Evolutionary conservation across 768 basidiomycete species (phyloP), one percentile per base, ranked within the genome.

Genomic region (Collybiopsis confluens): DNA sequence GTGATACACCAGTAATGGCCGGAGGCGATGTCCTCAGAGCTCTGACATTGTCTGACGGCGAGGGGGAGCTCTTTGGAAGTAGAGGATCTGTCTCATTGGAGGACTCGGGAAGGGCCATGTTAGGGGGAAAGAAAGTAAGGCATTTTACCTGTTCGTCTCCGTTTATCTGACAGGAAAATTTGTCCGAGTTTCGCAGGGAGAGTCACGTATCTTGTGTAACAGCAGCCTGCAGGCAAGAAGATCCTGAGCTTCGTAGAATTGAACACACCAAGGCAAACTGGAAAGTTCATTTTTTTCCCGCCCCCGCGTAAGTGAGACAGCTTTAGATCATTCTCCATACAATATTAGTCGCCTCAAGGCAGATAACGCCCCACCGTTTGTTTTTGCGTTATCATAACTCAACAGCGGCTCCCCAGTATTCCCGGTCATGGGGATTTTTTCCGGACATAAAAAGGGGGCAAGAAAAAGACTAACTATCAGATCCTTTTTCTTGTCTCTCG

Each of bases 261-360:
- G 37, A 23, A 36, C 30, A 35, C 23, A 48, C 37, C 47, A 20
- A 48, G 47, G 47, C 47, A 48, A 16, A n/a, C 28, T 47, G 5
- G 30, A 13, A 35, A n/a, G 30, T 8, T 40, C 45, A 20, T 37
- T 6, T 48, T 33, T 48, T 48, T 48, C 24, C 47, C 47, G 20
- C 33, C 30, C 23, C 35, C 15, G 47, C 18, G 20, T 6, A 36
- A 48, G 23, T 10, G 23, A 36, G 35, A 2, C 18, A 23, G 30
- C 30, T 21, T 33, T 16, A 21, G 35, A 35, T 35, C 30, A 21
- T 36, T 37, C n/a, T 24, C 20, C 24, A 21, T 28, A 47, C n/a
- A 11, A 11, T 47, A 15, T 48, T 37, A 57, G 70, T 68, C 66
- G 69, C 78, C 78, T 79, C 75, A 73, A 78, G 78, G 78, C 77